Evolutionary conservation across 495 filamentous ascomycete species (phyloP), one percentile per base, ranked within the genome.

Genomic region (Neurospora sp.): DNA sequence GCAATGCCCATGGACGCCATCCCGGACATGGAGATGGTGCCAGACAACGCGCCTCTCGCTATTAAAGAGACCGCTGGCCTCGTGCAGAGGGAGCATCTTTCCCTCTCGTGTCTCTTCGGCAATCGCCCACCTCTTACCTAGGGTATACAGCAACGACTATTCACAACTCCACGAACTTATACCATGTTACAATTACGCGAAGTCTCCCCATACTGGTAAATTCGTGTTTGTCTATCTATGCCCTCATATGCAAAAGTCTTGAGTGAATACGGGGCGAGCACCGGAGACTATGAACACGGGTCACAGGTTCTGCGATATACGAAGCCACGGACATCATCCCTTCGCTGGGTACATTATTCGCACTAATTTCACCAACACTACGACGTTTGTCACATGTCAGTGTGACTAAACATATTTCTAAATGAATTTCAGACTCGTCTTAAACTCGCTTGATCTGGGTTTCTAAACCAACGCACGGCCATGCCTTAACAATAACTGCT

Each of bases 401-500:
- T n/a, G 11, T 12, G 10, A 40, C 39, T 4, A 40, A 12, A 40
- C 8, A 5, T 0, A n/a, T 3, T 3, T n/a, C 0, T 4, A 1
- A n/a, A 3, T 7, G 0, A 44, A 44, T 44, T 8, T n/a, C 0
- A 18, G 1, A 44, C 5, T n/a, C 1, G 0, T 7, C 16, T 44
- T 6, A n/a, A 3, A n/a, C 6, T 44, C 0, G 5, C 1, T 18
- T 44, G 4, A 0, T 7, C 16, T 42, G 5, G 0, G 0, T 48
- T 12, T 12, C 4, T 0, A 12, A 2, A 5, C 1, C 4, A 22
- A 22, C 4, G 20, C 46, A 53, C 46, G n/a, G 10, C 10, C 4
- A 20, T 53, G 2, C 10, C 4, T 22, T 10, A 53, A 22, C 46
- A 4, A 2, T 2, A 11, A 39, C 9, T 9, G 18, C 20, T 31